Evolutionary conservation across 2,329 filamentous ascomycete species (phyloP), one percentile per base, ranked within the genome.

Genomic region (Ilyonectria destructans): DNA sequence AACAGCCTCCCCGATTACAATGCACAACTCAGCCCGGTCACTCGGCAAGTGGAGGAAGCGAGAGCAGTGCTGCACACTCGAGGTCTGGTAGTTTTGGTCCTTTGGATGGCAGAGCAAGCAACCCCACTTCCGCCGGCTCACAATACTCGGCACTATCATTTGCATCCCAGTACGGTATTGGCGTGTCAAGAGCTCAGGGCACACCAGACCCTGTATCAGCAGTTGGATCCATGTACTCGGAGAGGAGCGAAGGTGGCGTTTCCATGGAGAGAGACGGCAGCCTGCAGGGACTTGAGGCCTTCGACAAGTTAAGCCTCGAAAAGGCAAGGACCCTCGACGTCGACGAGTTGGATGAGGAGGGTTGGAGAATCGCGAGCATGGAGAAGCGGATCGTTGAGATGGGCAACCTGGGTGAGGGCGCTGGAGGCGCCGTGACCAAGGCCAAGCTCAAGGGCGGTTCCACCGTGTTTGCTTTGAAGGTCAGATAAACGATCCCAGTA

Each of bases 401-500:
- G 31, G 96, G 96, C 31, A 95, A 93, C 77, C 84, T 99, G 48
- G 96, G 96, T 65, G 96, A 99, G 81, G 96, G 96, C 75, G 96
- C 96, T 55, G 96, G 96, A 71, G 96, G 96, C 78, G 96, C 96
- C 7, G 96, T 99, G 58, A 99, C 96, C 26, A 91, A 92, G 77
- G 97, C 95, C 81, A 92, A 91, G 80, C 87, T 99, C 71, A 96
- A 94, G 80, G 94, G 93, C 45, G 95, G 95, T 69, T 97, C 97
- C 84, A 98, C 94, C 0, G 89, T 98, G 8, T 99, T 99, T 85
- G 96, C 96, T 8, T 84, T 99, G 60, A 99, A 99, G 91, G 96
- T 97, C 82, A 73, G 84, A 13, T 31, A 17, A n/a, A 10, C 9
- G 13, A 6, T 15, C 15, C 4, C 10, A 13, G 5, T 12, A 54